Evolutionary conservation across 148 eudicot genomes (phyloP).

Genomic region (Arbutus unedo): DNA sequence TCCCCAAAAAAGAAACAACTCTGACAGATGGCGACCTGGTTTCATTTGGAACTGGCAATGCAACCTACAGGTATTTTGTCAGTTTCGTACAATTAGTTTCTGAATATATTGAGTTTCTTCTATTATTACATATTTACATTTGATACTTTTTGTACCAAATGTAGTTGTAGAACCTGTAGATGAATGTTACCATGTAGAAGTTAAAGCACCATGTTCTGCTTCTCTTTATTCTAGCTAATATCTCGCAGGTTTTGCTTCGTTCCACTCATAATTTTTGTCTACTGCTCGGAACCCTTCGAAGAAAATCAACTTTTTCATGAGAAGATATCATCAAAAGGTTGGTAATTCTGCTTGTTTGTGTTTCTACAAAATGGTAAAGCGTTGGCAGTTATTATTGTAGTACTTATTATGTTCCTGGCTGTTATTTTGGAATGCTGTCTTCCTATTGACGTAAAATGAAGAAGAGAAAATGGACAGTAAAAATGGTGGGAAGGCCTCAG

Average conservation of each 20-base stretch:
- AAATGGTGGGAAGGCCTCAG: conserved; percentile 3
- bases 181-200: not conserved
- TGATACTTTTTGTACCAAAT: not conserved
- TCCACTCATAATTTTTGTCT: conserved; percentile 52
- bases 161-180: not conserved
- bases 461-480: not conserved
- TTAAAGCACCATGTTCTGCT: not conserved
- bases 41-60: conserved; percentile 87
- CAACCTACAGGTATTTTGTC: conserved; percentile 62
- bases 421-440: not conserved
- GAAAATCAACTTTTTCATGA: conserved; percentile 48
- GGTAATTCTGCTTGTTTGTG: conserved; percentile 14
- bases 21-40: conserved; percentile 74
- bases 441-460: not conserved
- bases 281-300: conserved; percentile 43
- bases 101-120: not conserved
- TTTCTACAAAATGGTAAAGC: not conserved
- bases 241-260: conserved; percentile 71
- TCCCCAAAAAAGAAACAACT: conserved; percentile 56
- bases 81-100: conserved; percentile 1
- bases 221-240: conserved; percentile 2
- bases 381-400: not conserved
- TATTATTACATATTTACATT: not conserved
- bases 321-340: conserved; percentile 66
- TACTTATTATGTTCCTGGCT: not conserved